Percentiles rank a stretch among this genome's conserved stretches.
These are phyloP conservation scores for Aspergillus hortae DNA, from an alignment of 2,329 filamentous ascomycete species.

Conservation along the genomic window DNA sequence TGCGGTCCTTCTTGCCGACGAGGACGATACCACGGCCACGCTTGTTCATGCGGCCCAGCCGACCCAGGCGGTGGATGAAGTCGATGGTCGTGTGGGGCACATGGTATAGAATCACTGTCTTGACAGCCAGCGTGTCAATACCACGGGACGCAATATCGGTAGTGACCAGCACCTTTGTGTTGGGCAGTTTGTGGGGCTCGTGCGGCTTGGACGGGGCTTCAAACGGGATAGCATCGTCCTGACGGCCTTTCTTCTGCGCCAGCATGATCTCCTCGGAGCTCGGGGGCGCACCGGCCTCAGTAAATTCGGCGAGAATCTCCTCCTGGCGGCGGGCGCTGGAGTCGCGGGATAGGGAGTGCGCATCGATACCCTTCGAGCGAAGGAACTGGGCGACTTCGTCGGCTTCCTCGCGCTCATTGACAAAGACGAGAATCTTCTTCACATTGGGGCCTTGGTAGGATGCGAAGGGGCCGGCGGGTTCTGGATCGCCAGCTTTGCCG, in stretches of 20 bases:
- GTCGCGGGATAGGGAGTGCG: conserved; percentile 79
- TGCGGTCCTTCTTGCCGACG: conserved; percentile 82
- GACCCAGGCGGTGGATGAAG: conserved; percentile 92
- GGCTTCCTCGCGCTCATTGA: conserved; percentile 91
- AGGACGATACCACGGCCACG: conserved; percentile 86
- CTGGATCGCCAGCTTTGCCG: conserved; percentile 66
- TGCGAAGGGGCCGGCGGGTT: conserved; percentile 29
- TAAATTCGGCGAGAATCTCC: conserved; percentile 75
- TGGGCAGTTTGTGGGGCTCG: conserved; percentile 55
- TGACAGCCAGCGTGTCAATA: conserved; percentile 88
- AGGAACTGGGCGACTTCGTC: conserved; percentile 77
- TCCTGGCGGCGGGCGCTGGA: conserved; percentile 72
- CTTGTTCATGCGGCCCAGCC: conserved; percentile 88
- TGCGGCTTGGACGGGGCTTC: conserved; percentile 33
- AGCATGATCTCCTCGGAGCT: conserved; percentile 33
- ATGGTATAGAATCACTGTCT: conserved; percentile 90
- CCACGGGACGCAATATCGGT: conserved; percentile 90
- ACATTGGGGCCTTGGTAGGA: conserved; percentile 52
- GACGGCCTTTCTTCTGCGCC: conserved; percentile 25
- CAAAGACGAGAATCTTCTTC: conserved; percentile 89
- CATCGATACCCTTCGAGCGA: conserved; percentile 79
- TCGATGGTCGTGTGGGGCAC: conserved; percentile 98
- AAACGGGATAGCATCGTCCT: conserved; percentile 40
- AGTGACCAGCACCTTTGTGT: conserved; percentile 87
- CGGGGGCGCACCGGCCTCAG: conserved; percentile 37